Evolutionary conservation across 306 rosid species (phyloP), one percentile per base, ranked within the genome.

Genomic region (Citrullus mucosospermus): DNA sequence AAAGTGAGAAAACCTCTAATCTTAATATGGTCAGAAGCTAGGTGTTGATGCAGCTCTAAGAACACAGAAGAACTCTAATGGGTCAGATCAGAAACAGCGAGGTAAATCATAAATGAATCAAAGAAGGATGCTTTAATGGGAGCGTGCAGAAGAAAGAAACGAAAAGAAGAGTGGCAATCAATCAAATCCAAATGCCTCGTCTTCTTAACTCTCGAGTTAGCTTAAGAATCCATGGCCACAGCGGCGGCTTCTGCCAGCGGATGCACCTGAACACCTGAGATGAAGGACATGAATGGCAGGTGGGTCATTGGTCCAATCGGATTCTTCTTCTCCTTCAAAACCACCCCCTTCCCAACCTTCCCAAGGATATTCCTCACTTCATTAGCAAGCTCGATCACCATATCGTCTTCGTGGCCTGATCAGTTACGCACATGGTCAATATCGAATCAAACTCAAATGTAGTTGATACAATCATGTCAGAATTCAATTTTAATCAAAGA

Each of bases 311-410:
- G 63, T 46, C 76, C 87, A 2, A 67, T 58, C 73, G 84, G 39
- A 78, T 86, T 89, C 81, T 90, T 91, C 81, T 67, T 65, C 25
- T 92, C 97, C 78, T 77, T 87, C 2, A 54, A 48, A 60, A 78
- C 25, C 41, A 78, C 28, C 48, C 78, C 91, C 32, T 84, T 87
- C 30, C 80, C 95, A 8, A 53, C 53, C 5, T 62, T 79, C 82
- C 88, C 93, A 80, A 96, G 96, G 30, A 81, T 89, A 73, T 91
- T 90, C 85, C 98, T 88, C 87, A 96, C 99, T 84, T 88, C 93
- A 75, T 90, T 86, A 6, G 99, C 99, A 46, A 96, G 98, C 80
- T 92, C 98, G 57, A 96, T 93, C 84, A 96, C 93, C 14, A 57
- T 58, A 80, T 92, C 97, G 0, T 92, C 99, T 66, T 90, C 97